A percentile compares a stretch with the other conserved stretches of the same genome.
Evolutionary conservation across 106 monocot genomes (phyloP).

Genomic region (Dendrobium officinale): DNA sequence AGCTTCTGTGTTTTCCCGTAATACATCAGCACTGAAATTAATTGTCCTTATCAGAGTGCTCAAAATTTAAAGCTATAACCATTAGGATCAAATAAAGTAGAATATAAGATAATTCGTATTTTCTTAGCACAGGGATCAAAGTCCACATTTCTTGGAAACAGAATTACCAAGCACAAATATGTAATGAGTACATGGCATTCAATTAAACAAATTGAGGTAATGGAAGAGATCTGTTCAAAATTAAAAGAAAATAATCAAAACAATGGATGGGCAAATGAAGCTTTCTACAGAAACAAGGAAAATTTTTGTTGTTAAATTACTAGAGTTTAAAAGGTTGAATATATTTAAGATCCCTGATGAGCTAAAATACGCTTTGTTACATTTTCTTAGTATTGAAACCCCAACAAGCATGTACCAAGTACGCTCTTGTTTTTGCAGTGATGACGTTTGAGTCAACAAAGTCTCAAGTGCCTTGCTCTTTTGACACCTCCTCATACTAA

Average conservation of each 20-base stretch:
- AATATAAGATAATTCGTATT: constrained; percentile 6
- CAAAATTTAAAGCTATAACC: neutral
- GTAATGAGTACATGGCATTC: neutral
- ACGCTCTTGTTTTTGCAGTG: neutral
- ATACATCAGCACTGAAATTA: constrained; percentile 85
- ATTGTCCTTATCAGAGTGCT: constrained; percentile 14
- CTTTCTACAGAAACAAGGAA: neutral
- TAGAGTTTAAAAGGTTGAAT: neutral
- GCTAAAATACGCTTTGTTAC: neutral
- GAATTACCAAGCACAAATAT: neutral
- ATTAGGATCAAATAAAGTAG: constrained; percentile 2
- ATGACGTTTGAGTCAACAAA: too few relatives aligned
- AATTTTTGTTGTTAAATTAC: neutral
- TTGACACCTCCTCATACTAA: neutral
- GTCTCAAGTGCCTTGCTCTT: neutral
- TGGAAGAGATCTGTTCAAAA: neutral
- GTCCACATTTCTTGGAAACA: neutral
- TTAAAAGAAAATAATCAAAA: neutral
- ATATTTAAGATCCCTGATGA: neutral
- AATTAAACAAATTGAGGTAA: neutral
- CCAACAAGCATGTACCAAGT: neutral
- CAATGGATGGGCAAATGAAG: neutral
- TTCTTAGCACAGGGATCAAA: neutral
- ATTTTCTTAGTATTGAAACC: neutral
- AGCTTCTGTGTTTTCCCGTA: constrained; percentile 98